A percentile compares a stretch with the other conserved stretches of the same genome.
Evolutionary conservation across 2,329 filamentous ascomycete genomes (phyloP).

Genomic region (Aureobasidium subglaciale): DNA sequence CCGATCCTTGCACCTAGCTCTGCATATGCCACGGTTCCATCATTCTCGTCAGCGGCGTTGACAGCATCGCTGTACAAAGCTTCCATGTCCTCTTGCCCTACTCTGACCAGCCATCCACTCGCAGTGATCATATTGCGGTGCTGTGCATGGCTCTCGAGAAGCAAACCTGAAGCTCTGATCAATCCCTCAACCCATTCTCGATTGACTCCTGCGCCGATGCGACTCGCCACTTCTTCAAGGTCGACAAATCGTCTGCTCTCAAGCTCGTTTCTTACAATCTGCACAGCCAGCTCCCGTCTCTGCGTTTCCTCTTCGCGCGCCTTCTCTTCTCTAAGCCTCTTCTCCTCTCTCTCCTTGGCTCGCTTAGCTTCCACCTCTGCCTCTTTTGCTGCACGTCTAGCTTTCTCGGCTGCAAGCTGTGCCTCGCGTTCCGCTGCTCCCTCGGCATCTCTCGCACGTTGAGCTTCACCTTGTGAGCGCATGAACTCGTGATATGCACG

Average conservation of each 20-base stretch:
- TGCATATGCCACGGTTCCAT: neutral
- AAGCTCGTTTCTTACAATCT: slow-evolving; percentile 27
- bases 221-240: slow-evolving; percentile 35
- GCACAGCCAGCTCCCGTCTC: slow-evolving; percentile 27
- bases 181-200: slow-evolving; percentile 38
- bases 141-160: slow-evolving; percentile 22
- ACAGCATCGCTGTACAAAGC: slow-evolving; percentile 31
- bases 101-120: slow-evolving; percentile 36
- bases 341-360: slow-evolving; percentile 33
- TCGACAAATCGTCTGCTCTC: slow-evolving; percentile 27
- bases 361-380: slow-evolving; percentile 36
- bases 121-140: slow-evolving; percentile 36
- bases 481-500: slow-evolving; percentile 45
- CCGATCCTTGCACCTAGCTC: neutral
- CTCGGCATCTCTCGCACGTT: slow-evolving; percentile 36
- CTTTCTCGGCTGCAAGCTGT: slow-evolving; percentile 33
- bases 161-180: slow-evolving; percentile 34
- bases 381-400: slow-evolving; percentile 36
- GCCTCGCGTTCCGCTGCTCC: slow-evolving; percentile 40
- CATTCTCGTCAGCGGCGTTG: neutral
- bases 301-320: slow-evolving; percentile 34
- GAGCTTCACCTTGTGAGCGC: slow-evolving; percentile 40
- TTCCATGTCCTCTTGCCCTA: slow-evolving; percentile 34
- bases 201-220: slow-evolving; percentile 34
- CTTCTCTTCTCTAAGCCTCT: slow-evolving; percentile 31